Conservation (phyloP, 306 rosid species). For the Adenanthera pavonina region DNA sequence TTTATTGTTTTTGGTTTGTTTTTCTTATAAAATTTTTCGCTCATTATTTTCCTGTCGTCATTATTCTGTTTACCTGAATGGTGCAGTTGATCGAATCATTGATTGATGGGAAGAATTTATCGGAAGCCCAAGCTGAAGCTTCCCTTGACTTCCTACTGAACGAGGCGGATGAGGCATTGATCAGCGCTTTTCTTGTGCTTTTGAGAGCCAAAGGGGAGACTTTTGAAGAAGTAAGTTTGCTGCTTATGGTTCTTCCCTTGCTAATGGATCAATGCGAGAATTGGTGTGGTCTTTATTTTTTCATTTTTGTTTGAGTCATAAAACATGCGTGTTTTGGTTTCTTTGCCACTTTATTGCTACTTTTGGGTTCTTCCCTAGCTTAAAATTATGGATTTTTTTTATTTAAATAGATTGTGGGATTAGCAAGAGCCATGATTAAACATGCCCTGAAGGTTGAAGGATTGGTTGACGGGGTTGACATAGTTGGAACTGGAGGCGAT, state of each 20-base stretch:
- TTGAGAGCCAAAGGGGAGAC: conserved; percentile 95
- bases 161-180: conserved; percentile 73
- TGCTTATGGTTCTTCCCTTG: conserved; percentile 3
- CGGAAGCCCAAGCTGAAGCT: conserved; percentile 75
- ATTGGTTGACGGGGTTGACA: conserved; percentile 81
- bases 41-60: neutral
- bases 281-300: neutral
- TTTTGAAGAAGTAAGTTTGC: conserved; percentile 69
- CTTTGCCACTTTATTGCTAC: neutral
- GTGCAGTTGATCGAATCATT: conserved; percentile 77
- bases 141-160: conserved; percentile 69
- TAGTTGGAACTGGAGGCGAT: conserved; percentile 97
- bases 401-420: conserved; percentile 74
- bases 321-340: neutral
- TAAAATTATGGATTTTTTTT: neutral
- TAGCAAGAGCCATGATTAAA: conserved; percentile 87
- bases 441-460: conserved; percentile 78
- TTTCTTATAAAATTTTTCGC: neutral
- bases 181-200: conserved; percentile 88
- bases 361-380: neutral
- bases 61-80: neutral
- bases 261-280: neutral
- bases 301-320: neutral
- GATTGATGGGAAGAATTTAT: conserved; percentile 62
- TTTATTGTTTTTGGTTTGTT: neutral